Conservation (phyloP, 176 grass and related monocot species). For the Echinochloa phyllopogon region DNA sequence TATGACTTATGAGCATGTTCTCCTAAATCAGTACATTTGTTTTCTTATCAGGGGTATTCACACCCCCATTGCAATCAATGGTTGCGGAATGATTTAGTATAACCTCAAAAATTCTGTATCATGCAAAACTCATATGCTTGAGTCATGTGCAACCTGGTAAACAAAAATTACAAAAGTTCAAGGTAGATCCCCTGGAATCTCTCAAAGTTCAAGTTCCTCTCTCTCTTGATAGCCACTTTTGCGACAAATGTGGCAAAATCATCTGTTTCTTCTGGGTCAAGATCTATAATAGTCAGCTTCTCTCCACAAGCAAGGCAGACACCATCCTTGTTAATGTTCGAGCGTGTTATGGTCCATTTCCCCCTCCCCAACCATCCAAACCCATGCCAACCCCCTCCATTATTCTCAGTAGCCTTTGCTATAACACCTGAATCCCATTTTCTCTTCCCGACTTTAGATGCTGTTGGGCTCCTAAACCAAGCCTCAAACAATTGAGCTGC, state of each 20-base stretch:
- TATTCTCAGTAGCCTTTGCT: constrained; percentile 55
- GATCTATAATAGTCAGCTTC: constrained; percentile 66
- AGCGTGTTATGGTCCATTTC: constrained; percentile 54
- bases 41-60: not conserved
- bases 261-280: constrained; percentile 68
- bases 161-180: not conserved
- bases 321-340: constrained; percentile 50
- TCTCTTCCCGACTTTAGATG: constrained; percentile 72
- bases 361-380: constrained; percentile 72
- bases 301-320: constrained; percentile 66
- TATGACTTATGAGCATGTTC: not conserved
- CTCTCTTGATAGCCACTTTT: constrained; percentile 58
- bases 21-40: not conserved
- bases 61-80: not conserved
- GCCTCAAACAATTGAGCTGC: constrained; percentile 54
- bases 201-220: constrained; percentile 61
- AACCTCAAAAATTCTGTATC: not conserved
- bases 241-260: constrained; percentile 62
- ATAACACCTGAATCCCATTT: constrained; percentile 59
- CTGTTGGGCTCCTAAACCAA: constrained; percentile 70
- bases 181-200: constrained; percentile 64
- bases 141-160: constrained; percentile 11
- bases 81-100: constrained; percentile 4
- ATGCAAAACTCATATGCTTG: not conserved
- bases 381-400: constrained; percentile 80